Conservation (phyloP, 192 early-diverging fungal genomes). For the Fimicolochytrium jonesii region DNA sequence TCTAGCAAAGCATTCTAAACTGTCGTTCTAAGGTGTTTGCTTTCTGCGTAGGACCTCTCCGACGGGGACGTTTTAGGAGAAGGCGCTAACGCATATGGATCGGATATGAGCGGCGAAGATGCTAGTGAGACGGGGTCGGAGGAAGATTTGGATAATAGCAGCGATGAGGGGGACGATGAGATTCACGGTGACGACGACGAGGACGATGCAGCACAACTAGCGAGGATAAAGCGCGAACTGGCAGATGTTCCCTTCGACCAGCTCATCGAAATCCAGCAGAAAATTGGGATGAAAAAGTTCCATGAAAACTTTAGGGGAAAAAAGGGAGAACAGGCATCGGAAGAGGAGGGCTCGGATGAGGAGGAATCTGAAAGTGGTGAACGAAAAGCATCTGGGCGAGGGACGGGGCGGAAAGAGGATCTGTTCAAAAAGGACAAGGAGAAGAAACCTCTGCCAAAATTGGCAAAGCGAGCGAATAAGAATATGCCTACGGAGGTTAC, state of each 20-base stretch:
- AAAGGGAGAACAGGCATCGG: slow-evolving; percentile 11
- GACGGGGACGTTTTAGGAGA: neutral
- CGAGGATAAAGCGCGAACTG: slow-evolving; percentile 36
- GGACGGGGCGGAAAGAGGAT: too few relatives aligned
- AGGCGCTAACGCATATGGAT: too few relatives aligned
- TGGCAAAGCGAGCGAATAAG: slow-evolving; percentile 29
- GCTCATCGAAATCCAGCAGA: slow-evolving; percentile 70
- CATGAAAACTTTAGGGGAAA: slow-evolving; percentile 42
- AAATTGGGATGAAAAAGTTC: slow-evolving; percentile 64
- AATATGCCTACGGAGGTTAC: slow-evolving; percentile 69
- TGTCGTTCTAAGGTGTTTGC: too few relatives aligned
- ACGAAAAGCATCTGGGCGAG: too few relatives aligned
- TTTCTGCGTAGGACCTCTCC: too few relatives aligned
- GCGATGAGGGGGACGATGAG: neutral
- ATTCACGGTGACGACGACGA: neutral
- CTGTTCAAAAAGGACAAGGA: slow-evolving; percentile 32
- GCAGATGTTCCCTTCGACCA: slow-evolving; percentile 79
- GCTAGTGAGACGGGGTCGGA: neutral
- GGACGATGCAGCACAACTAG: neutral
- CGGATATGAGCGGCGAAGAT: neutral
- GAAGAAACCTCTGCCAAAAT: slow-evolving; percentile 33
- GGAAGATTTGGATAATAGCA: neutral
- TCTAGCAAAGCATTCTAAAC: too few relatives aligned
- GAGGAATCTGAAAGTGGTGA: slow-evolving; percentile 18
- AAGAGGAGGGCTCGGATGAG: slow-evolving; percentile 20